Percentiles rank a stretch among this genome's conserved stretches.
Evolutionary conservation across 495 filamentous ascomycete genomes (phyloP).

Genomic region (Pseudotulostoma volvatum): DNA sequence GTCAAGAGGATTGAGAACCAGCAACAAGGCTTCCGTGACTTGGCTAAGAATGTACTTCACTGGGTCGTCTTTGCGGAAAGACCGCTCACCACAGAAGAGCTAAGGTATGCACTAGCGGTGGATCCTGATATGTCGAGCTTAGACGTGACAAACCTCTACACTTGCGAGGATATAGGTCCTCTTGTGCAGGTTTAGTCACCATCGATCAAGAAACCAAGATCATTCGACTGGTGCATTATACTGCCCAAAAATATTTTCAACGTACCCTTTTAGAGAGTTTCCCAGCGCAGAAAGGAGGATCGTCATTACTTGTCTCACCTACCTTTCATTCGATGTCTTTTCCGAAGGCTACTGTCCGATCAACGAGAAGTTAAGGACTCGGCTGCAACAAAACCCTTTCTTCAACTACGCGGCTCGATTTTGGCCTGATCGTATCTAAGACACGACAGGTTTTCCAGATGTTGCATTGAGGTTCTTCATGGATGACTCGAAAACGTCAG

Average conservation of each 20-base stretch:
- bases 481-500: background rate
- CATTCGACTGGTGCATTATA: constrained; percentile 16
- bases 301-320: constrained; percentile 6
- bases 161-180: constrained; percentile 14
- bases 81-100: constrained; percentile 9
- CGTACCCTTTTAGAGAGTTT: constrained; percentile 1
- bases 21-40: constrained; percentile 8
- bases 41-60: constrained; percentile 13
- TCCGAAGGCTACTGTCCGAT: constrained; percentile 1
- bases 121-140: constrained; percentile 9
- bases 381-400: background rate
- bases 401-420: background rate
- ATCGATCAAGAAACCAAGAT: constrained; percentile 17
- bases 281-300: constrained; percentile 4
- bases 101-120: constrained; percentile 22
- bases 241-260: constrained; percentile 20
- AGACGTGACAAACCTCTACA: constrained; percentile 17
- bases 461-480: background rate
- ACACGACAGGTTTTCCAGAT: background rate
- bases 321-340: constrained; percentile 11
- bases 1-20: constrained; percentile 24
- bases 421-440: background rate
- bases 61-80: constrained; percentile 11
- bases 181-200: constrained; percentile 20
- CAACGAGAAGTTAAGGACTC: background rate